Percentiles rank a stretch among this genome's conserved stretches.
Conservation (phyloP, 805 yeast genomes). For the Komagataella populi region DNA sequence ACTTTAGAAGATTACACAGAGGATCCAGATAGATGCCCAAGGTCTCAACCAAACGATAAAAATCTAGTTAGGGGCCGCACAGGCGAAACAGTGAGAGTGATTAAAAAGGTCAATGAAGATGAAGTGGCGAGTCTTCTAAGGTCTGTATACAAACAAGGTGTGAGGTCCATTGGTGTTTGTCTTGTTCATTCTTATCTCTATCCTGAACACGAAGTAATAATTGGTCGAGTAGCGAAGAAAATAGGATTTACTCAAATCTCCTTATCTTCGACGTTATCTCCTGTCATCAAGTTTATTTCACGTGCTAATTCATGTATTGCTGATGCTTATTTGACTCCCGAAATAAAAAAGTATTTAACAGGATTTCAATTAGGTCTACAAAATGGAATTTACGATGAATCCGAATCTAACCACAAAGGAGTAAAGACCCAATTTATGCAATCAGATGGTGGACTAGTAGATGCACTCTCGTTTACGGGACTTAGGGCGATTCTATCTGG, state of each 20-base stretch:
- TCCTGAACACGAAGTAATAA: conserved; percentile 46
- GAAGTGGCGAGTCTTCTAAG: conserved; percentile 28
- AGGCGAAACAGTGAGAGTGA: conserved; percentile 51
- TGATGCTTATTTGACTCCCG: conserved; percentile 78
- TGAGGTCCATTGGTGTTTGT: conserved; percentile 59
- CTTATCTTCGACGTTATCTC: conserved; percentile 53
- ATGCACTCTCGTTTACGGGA: conserved; percentile 76
- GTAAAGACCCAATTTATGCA: conserved; percentile 78
- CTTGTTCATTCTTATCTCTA: conserved; percentile 62
- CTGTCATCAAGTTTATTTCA: conserved; percentile 67
- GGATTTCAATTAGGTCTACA: conserved; percentile 51
- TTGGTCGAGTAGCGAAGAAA: conserved; percentile 28
- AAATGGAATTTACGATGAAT: conserved; percentile 27
- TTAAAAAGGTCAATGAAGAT: conserved; percentile 33
- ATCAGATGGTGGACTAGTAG: conserved; percentile 90
- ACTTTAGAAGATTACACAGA: conserved; percentile 73
- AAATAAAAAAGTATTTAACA: conserved; percentile 47
- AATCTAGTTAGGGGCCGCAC: conserved; percentile 42
- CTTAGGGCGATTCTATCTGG: conserved; percentile 83
- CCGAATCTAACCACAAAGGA: conserved; percentile 22
- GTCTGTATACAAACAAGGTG: conserved; percentile 38
- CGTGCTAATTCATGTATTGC: conserved; percentile 70
- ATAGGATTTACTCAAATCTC: conserved; percentile 63
- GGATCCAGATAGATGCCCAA: conserved; percentile 33
- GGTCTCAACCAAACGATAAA: conserved; percentile 14